Evolutionary conservation across 1,284 basidiomycete species (phyloP).

Genomic region (Ustilago shanxiensis): DNA sequence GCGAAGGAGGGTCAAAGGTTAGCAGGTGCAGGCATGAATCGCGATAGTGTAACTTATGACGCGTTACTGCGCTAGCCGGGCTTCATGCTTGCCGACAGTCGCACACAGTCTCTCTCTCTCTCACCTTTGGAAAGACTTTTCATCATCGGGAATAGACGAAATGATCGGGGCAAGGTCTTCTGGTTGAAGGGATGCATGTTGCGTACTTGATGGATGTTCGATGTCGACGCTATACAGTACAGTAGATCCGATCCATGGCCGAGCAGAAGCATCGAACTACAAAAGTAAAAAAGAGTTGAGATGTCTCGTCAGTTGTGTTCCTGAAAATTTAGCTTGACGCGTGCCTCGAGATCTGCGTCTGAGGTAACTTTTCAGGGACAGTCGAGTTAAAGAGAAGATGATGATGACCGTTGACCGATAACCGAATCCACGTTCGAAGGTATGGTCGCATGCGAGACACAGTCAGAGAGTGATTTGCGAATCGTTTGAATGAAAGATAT

Average conservation of each 20-base stretch:
- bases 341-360: neutral
- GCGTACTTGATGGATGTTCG: conserved; percentile 22
- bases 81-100: neutral
- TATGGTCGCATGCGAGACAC: neutral
- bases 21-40: neutral
- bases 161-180: neutral
- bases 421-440: neutral
- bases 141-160: neutral
- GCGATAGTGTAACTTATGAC: conserved; percentile 1
- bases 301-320: conserved; percentile 7
- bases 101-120: neutral
- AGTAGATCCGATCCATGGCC: neutral
- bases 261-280: neutral
- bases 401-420: too few relatives aligned
- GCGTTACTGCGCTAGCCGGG: neutral
- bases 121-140: neutral
- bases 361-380: too few relatives aligned
- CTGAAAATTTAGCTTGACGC: conserved; percentile 3
- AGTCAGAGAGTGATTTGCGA: neutral
- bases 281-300: conserved; percentile 5
- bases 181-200: neutral
- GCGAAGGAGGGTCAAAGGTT: neutral
- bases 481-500: neutral
- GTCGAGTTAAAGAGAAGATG: neutral
- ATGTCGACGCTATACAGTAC: neutral